phyloP scores from a whole-genome alignment of 2,329 filamentous ascomycete species.

The Fusarium tuaranense region DNA sequence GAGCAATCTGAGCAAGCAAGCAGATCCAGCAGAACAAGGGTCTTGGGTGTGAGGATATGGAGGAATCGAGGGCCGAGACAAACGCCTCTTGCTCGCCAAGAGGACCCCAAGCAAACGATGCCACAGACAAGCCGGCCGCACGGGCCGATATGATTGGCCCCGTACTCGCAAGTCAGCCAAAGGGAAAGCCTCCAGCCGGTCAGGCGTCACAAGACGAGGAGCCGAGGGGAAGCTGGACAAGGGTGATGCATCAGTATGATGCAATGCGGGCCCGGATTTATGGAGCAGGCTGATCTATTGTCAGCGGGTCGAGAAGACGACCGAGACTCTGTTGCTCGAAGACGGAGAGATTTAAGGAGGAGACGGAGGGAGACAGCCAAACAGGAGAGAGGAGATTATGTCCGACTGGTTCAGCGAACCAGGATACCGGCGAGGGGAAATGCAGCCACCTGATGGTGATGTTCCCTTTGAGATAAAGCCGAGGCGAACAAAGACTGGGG shows the following conservation, averaged over 20 bases:
- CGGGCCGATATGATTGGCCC: conserved; percentile 40
- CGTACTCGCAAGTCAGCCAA: conserved; percentile 37
- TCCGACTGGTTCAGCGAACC: conserved; percentile 8
- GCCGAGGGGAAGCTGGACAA: conserved; percentile 25
- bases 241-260: conserved; percentile 45
- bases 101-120: conserved; percentile 28
- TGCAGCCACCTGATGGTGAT: conserved; percentile 29
- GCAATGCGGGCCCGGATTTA: conserved; percentile 41
- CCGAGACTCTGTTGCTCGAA: conserved; percentile 16
- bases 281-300: conserved; percentile 41
- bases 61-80: conserved; percentile 41
- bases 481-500: conserved; percentile 36
- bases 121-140: conserved; percentile 23
- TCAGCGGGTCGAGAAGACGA: conserved; percentile 28
- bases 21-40: conserved; percentile 36
- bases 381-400: conserved; percentile 20
- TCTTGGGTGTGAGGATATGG: conserved; percentile 35
- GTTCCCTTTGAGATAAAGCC: conserved; percentile 38
- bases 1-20: conserved; percentile 15
- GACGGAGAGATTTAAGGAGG: conserved; percentile 14
- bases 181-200: conserved; percentile 30
- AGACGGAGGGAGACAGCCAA: conserved; percentile 12
- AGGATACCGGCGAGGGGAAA: conserved; percentile 25
- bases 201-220: conserved; percentile 43
- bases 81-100: conserved; percentile 42